phyloP scores from a whole-genome alignment of 768 basidiomycete genomes.

The Tephrocybe sp. region DNA sequence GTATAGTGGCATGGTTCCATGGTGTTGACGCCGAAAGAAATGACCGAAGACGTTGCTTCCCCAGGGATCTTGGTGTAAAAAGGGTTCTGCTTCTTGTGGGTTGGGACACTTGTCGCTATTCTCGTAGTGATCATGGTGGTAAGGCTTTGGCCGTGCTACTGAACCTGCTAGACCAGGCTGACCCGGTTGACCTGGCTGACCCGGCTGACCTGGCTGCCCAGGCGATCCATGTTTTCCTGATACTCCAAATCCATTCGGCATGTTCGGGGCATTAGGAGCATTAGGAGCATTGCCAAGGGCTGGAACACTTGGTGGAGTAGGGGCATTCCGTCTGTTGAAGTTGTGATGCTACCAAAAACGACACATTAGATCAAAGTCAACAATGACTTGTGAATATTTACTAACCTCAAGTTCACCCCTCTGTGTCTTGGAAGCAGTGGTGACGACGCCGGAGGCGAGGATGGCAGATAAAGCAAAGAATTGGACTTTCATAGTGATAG shows the following conservation, averaged over 20 bases:
- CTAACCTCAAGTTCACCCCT: background rate
- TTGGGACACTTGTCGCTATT: background rate
- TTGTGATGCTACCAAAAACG: background rate
- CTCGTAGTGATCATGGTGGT: background rate
- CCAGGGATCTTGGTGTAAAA: constrained; percentile 4
- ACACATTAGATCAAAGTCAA: background rate
- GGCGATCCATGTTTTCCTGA: background rate
- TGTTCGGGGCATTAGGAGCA: background rate
- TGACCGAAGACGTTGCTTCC: background rate
- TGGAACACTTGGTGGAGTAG: background rate
- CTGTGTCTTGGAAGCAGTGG: background rate
- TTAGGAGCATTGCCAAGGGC: background rate
- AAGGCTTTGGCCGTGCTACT: background rate
- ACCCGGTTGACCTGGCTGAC: too few relatives aligned
- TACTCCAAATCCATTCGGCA: background rate
- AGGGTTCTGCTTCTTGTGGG: background rate
- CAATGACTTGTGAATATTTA: background rate
- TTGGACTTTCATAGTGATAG: background rate
- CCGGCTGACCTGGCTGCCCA: too few relatives aligned
- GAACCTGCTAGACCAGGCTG: background rate
- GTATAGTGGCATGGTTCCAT: background rate
- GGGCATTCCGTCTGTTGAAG: too few relatives aligned
- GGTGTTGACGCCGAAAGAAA: background rate
- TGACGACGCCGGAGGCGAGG: background rate
- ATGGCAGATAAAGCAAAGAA: background rate